Evolutionary conservation across 345 rosid genomes (phyloP).

Genomic region (Capsella bursapastoris): DNA sequence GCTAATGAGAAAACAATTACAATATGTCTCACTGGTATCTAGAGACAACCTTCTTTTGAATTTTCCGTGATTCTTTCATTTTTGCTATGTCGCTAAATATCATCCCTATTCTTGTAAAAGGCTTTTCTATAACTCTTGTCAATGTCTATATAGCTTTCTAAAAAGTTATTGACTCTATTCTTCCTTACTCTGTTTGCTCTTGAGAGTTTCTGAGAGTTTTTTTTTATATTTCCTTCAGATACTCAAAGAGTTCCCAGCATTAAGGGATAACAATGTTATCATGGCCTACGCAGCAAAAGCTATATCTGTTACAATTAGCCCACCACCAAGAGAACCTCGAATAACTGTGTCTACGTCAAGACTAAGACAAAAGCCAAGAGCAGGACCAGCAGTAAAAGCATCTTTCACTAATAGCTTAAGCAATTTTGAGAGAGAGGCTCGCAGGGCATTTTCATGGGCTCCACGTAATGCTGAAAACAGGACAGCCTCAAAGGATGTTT

Average conservation of each 20-base stretch:
- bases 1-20: conserved; percentile 94
- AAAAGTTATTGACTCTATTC: conserved; percentile 11
- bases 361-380: conserved; percentile 65
- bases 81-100: not conserved
- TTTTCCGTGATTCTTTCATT: not conserved
- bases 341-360: conserved; percentile 73
- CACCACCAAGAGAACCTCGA: conserved; percentile 79
- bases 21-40: conserved; percentile 79
- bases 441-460: conserved; percentile 97
- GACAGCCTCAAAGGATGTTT: conserved; percentile 72
- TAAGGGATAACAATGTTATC: conserved; percentile 78
- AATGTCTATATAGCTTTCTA: conserved; percentile 10
- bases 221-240: conserved; percentile 58
- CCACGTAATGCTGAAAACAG: conserved; percentile 85
- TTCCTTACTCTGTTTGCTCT: conserved; percentile 5
- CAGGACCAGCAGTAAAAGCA: conserved; percentile 62
- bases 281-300: conserved; percentile 90
- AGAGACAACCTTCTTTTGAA: conserved; percentile 19
- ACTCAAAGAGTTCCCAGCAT: conserved; percentile 83
- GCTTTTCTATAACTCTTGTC: conserved; percentile 11
- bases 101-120: conserved; percentile 15
- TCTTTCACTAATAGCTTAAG: conserved; percentile 86
- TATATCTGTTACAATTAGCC: conserved; percentile 70
- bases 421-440: conserved; percentile 92
- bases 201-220: conserved; percentile 36